These are phyloP conservation scores for Lobulomyces angularis DNA, from an alignment of 192 early-diverging fungal genomes.

Conservation along the genomic window DNA sequence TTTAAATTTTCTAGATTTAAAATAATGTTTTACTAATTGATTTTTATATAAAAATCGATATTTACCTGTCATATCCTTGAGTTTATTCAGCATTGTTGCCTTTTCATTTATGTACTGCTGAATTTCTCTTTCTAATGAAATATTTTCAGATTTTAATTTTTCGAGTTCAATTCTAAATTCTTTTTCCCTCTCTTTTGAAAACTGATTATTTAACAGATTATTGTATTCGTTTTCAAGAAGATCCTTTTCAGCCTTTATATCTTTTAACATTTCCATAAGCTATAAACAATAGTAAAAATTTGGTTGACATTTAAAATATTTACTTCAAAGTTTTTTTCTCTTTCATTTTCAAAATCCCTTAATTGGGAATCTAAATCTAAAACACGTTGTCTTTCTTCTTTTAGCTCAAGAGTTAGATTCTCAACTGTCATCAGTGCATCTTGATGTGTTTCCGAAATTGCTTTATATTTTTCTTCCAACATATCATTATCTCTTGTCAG, in stretches of 20 bases:
- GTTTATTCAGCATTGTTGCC: too few species aligned
- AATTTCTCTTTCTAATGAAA: background rate
- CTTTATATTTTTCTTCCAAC: slow-evolving; percentile 26
- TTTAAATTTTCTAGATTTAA: too few species aligned
- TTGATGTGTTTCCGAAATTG: slow-evolving; percentile 20
- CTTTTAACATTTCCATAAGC: slow-evolving; percentile 29
- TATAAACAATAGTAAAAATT: slow-evolving; percentile 6
- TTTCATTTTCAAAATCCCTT: slow-evolving; percentile 10
- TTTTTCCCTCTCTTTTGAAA: slow-evolving; percentile 22
- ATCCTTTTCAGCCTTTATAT: slow-evolving; percentile 30
- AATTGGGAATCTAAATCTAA: slow-evolving; percentile 22
- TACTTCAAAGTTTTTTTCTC: slow-evolving; percentile 9
- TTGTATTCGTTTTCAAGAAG: slow-evolving; percentile 32
- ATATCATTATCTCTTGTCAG: slow-evolving; percentile 9
- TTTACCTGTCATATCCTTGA: too few species aligned
- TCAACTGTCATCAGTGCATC: slow-evolving; percentile 23
- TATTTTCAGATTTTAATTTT: background rate
- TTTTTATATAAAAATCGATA: too few species aligned
- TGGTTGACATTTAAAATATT: background rate
- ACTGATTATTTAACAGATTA: slow-evolving; percentile 22
- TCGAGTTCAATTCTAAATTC: slow-evolving; percentile 24
- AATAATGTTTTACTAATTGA: too few species aligned
- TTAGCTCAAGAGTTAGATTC: slow-evolving; percentile 26
- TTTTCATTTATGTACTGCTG: background rate
- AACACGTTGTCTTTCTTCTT: slow-evolving; percentile 27